Evolutionary conservation across 2,329 filamentous ascomycete genomes (phyloP).

Genomic region (Cladophialophora exuberans): DNA sequence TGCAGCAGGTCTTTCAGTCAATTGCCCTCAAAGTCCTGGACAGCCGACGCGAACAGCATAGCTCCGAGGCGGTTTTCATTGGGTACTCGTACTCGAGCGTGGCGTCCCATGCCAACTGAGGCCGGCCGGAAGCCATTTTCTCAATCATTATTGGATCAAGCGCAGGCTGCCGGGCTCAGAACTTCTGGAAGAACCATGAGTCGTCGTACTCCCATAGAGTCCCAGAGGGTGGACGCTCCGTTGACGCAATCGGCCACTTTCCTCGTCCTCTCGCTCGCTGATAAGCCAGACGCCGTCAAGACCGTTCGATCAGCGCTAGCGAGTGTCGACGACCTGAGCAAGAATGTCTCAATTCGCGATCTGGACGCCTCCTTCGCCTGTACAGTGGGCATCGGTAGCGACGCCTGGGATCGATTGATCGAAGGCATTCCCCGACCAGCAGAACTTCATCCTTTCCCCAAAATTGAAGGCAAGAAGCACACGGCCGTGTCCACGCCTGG

Average conservation of each 20-base stretch:
- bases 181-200: constrained; percentile 15
- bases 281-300: constrained; percentile 38
- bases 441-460: constrained; percentile 52
- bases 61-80: neutral
- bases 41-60: neutral
- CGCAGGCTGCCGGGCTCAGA: constrained; percentile 3
- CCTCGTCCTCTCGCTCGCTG: constrained; percentile 51
- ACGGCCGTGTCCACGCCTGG: constrained; percentile 60
- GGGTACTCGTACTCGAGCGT: neutral
- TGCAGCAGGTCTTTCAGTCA: neutral
- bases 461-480: constrained; percentile 53
- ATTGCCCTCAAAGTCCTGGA: neutral
- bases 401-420: constrained; percentile 55
- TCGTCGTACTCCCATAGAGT: constrained; percentile 40
- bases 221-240: constrained; percentile 55
- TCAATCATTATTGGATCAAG: constrained; percentile 10
- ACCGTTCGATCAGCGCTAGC: constrained; percentile 53
- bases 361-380: constrained; percentile 52
- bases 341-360: constrained; percentile 59
- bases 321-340: constrained; percentile 50
- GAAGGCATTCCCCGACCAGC: constrained; percentile 47
- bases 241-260: constrained; percentile 59
- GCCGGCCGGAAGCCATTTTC: constrained; percentile 2
- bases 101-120: neutral
- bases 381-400: constrained; percentile 59